Percentiles rank a stretch among this genome's conserved stretches.
These are phyloP conservation scores for Eimeria zaria DNA, from an alignment of 169 alveolate species.

Conservation along the genomic window DNA sequence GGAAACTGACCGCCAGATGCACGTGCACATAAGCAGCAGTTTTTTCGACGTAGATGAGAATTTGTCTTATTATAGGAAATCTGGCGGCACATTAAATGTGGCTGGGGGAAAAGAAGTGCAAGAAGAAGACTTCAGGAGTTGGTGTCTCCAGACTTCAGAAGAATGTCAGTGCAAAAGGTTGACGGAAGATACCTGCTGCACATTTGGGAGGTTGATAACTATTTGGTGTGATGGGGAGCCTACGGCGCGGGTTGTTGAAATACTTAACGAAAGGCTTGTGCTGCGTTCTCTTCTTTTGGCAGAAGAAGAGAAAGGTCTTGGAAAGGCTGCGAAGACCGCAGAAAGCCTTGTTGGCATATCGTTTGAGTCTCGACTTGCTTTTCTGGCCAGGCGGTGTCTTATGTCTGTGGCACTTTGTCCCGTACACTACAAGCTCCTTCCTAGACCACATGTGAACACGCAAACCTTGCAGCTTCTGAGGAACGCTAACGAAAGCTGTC, in stretches of 20 bases:
- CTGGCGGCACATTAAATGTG: background rate
- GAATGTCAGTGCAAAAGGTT: slow-evolving; percentile 14
- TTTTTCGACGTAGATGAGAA: background rate
- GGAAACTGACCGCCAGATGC: slow-evolving; percentile 43
- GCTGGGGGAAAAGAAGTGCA: background rate
- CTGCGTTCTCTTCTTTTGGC: background rate
- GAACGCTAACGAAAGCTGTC: background rate
- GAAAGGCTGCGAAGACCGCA: background rate
- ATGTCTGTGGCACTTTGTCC: slow-evolving; percentile 44
- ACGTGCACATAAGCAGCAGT: background rate
- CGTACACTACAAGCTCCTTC: slow-evolving; percentile 4
- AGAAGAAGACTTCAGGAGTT: background rate
- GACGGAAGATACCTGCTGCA: slow-evolving; percentile 13
- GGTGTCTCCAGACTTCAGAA: background rate
- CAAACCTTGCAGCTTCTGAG: background rate
- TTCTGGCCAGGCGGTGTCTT: slow-evolving; percentile 25
- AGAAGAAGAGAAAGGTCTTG: background rate
- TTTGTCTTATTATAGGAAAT: background rate
- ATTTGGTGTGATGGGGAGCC: slow-evolving; percentile 47
- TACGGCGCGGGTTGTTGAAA: slow-evolving; percentile 59
- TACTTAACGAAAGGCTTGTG: slow-evolving; percentile 8
- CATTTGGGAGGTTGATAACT: slow-evolving; percentile 47
- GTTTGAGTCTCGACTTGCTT: background rate
- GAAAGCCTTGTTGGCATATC: background rate
- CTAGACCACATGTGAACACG: slow-evolving; percentile 22